Base-by-base conservation (phyloP, 192 early-diverging fungal genomes). In the Dissophora ornata region DNA sequence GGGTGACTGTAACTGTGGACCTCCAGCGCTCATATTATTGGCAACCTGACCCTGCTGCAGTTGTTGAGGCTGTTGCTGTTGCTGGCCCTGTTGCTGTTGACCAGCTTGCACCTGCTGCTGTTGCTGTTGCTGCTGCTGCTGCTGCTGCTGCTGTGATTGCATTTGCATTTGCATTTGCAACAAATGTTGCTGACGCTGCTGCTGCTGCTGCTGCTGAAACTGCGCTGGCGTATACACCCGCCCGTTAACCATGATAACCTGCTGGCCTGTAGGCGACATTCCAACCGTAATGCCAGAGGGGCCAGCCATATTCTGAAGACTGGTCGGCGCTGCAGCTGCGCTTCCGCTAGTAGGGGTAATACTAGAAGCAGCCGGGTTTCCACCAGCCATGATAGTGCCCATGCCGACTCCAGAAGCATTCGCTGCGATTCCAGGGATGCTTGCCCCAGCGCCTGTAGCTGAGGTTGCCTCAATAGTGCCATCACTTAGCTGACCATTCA, bases 1-100 rank as follows among this genome's bases (percentile, higher is more conserved):
- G 5, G 69, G 60, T 10, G 69, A 71, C 40, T 71, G 69, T 38
- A 71, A 26, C 22, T 71, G 69, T 3, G 60, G 61, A 12, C 40
- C 59, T 19, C 21, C 53, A 13, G 57, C 32, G 25, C 34, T 53
- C 15, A 26, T 0, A 34, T 45, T 54, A 45, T 52, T 62, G 25
- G 11, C 41, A 22, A 21, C 38, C 30, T 70, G 68, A 21, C 50
- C 49, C n/a, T n/a, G n/a, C 28, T 65, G 65, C 47, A 50, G 65
- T 33, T 16, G 41, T 18, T 62, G 68, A 24, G 55, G 58, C 19
- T 63, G 58, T 13, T 49, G 45, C 25, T 62, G 60, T 19, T 45
- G 41, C n/a, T 34, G 47, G 11, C 34, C 30, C 4, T 19, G 51
- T 18, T 66, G 63, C 10, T 66, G 62, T 3, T 36, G 34, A n/a